Conservation (phyloP, 352 stramenopile species). For the Pythium scleroteichum region DNA sequence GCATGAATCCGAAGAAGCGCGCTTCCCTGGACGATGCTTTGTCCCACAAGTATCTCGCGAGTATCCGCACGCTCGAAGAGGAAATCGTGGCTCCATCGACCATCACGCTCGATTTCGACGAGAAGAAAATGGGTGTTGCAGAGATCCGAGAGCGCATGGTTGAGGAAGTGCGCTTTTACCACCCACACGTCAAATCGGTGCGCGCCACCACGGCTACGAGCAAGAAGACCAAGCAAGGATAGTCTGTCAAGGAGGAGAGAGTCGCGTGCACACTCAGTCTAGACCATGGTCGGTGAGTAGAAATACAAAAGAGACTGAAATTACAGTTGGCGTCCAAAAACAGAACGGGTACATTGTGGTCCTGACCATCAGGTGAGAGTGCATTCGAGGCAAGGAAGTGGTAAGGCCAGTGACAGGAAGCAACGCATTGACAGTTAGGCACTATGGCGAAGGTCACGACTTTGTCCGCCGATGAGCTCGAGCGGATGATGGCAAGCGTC, state of each 20-base stretch:
- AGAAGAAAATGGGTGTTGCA: conserved; percentile 79
- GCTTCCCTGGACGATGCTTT: conserved; percentile 79
- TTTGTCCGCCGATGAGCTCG: conserved; percentile 59
- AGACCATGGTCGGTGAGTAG: neutral
- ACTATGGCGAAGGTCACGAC: conserved; percentile 44
- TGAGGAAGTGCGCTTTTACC: conserved; percentile 77
- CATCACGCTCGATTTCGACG: conserved; percentile 86
- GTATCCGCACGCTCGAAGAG: conserved; percentile 83
- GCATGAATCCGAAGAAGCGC: conserved; percentile 85
- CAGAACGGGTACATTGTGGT: neutral
- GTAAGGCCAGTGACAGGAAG: neutral
- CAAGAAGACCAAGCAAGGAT: conserved; percentile 30
- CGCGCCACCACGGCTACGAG: neutral
- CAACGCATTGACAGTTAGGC: neutral
- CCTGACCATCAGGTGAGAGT: neutral
- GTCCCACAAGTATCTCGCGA: conserved; percentile 83
- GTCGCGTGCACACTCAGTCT: too few species aligned
- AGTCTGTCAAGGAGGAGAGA: neutral
- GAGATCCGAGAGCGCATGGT: conserved; percentile 86
- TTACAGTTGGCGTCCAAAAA: conserved; percentile 4
- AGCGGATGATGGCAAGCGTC: conserved; percentile 73
- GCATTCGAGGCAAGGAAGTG: neutral
- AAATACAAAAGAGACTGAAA: conserved; percentile 2
- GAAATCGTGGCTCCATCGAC: conserved; percentile 81
- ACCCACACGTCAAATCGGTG: conserved; percentile 39